Conservation (phyloP, 169 alveolate species). For the Babesia caballi region DNA sequence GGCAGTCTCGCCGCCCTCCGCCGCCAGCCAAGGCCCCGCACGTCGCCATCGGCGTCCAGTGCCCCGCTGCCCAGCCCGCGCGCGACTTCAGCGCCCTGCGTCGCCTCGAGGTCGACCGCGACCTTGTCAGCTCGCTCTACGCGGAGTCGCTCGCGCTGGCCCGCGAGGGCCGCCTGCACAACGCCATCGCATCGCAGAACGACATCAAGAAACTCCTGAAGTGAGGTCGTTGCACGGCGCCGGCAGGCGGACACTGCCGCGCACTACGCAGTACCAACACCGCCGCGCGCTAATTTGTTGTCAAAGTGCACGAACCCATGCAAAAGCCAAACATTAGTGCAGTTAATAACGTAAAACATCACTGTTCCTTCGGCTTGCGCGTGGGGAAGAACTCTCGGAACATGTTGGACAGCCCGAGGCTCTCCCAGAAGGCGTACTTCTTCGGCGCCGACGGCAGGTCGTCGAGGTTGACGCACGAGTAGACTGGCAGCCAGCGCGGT, state of each 20-base stretch:
- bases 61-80: background rate
- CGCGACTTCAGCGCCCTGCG: background rate
- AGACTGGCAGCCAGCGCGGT: conserved; percentile 15
- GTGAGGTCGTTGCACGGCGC: too few relatives aligned
- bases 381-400: conserved; percentile 16
- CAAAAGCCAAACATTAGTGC: too few relatives aligned
- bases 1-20: background rate
- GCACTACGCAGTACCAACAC: too few relatives aligned
- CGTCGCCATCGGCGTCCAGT: background rate
- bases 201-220: conserved; percentile 4
- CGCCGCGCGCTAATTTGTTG: too few relatives aligned
- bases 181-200: background rate
- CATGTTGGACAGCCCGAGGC: conserved; percentile 15
- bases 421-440: conserved; percentile 2
- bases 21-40: background rate
- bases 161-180: conserved; percentile 21
- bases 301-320: too few relatives aligned
- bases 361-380: too few relatives aligned
- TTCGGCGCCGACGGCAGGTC: conserved; percentile 32
- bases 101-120: conserved; percentile 15
- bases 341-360: too few relatives aligned
- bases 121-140: conserved; percentile 5
- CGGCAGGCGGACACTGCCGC: too few relatives aligned
- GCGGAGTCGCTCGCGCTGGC: conserved; percentile 27
- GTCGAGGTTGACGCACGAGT: conserved; percentile 1